Evolutionary conservation across 805 yeast species (phyloP).

Genomic region (Ogataea trehalophila): DNA sequence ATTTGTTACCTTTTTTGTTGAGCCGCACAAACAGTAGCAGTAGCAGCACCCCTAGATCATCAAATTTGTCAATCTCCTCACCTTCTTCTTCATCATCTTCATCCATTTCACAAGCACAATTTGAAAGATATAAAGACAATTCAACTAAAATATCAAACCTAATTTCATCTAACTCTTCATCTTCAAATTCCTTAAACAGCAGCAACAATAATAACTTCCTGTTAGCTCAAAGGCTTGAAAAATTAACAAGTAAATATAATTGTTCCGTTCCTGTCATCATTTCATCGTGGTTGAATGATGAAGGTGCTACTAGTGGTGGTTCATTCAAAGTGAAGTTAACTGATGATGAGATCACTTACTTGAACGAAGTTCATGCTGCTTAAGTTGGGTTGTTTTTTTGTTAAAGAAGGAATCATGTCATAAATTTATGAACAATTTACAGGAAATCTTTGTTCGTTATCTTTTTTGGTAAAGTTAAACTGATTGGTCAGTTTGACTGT

Average conservation of each 20-base stretch:
- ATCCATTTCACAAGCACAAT: slow-evolving; percentile 19
- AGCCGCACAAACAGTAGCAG: background rate
- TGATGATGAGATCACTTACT: slow-evolving; percentile 11
- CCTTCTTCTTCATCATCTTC: slow-evolving; percentile 1
- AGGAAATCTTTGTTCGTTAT: too few species aligned
- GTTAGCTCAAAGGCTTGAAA: slow-evolving; percentile 18
- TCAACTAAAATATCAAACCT: slow-evolving; percentile 13
- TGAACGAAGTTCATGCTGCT: slow-evolving; percentile 10
- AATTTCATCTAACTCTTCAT: background rate
- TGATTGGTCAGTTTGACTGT: too few species aligned
- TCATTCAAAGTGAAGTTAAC: slow-evolving; percentile 7
- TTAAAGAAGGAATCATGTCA: too few species aligned
- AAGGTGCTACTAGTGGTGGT: background rate
- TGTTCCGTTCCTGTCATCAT: slow-evolving; percentile 21
- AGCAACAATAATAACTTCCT: slow-evolving; percentile 9
- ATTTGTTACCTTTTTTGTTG: background rate
- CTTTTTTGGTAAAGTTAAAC: too few species aligned
- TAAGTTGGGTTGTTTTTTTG: too few species aligned
- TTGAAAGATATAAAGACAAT: slow-evolving; percentile 19
- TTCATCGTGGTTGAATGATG: slow-evolving; percentile 15
- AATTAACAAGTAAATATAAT: slow-evolving; percentile 18
- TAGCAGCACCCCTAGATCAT: background rate
- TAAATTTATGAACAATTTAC: too few species aligned
- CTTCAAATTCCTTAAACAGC: background rate
- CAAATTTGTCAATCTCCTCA: background rate